Evolutionary conservation across 805 yeast species (phyloP).

Genomic region (Monosporozyma yasuniensis): DNA sequence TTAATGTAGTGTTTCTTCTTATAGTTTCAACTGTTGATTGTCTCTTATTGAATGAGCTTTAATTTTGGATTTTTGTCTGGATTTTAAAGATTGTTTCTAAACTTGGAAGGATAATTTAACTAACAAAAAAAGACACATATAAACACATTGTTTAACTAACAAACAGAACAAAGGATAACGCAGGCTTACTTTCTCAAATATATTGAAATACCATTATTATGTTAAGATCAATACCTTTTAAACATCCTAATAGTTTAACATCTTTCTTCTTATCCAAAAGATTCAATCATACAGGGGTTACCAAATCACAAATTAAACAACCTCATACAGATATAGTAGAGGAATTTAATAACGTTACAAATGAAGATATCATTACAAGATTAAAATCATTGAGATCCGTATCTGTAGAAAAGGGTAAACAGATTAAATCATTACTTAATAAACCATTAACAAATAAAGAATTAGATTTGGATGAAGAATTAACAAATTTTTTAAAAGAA

Average conservation of each 20-base stretch:
- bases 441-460: conserved; percentile 17
- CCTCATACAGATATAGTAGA: neutral
- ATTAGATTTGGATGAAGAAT: conserved; percentile 25
- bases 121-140: neutral
- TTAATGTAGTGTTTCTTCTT: neutral
- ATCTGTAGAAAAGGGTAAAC: conserved; percentile 1
- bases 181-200: neutral
- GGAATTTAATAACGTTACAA: conserved; percentile 3
- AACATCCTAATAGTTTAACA: neutral
- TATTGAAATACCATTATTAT: neutral
- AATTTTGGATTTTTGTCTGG: neutral
- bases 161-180: neutral
- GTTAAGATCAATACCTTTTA: neutral
- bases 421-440: conserved; percentile 1
- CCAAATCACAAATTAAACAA: neutral
- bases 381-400: conserved; percentile 6
- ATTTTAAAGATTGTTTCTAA: neutral
- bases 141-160: neutral
- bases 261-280: neutral
- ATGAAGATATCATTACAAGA: conserved; percentile 18
- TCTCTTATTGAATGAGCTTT: neutral
- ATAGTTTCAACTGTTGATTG: neutral
- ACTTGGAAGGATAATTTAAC: no score
- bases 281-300: neutral
- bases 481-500: conserved; percentile 22